phyloP scores from a whole-genome alignment of 441 rosid genomes.

The Erysimum cheiri region DNA sequence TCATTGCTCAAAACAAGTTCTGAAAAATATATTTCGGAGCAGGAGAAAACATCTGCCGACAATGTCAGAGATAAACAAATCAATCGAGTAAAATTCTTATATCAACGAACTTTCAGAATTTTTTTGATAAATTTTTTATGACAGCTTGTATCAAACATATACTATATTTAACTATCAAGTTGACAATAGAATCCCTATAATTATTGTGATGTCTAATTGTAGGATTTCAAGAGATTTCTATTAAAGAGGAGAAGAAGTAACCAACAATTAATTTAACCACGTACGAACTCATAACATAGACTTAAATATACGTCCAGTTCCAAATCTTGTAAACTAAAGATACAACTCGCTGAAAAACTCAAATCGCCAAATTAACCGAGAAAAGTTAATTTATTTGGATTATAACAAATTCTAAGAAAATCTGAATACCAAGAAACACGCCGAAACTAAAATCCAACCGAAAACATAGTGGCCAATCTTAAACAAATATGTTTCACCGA shows the following conservation, averaged over 20 bases:
- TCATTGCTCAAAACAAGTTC: conserved; percentile 6
- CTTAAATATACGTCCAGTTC: not conserved
- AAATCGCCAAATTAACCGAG: not conserved
- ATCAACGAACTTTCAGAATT: not conserved
- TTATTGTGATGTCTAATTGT: not conserved
- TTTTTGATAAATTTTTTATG: not conserved
- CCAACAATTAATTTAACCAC: not conserved
- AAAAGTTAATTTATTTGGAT: not conserved
- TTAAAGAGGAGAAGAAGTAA: not conserved
- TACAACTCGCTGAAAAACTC: not conserved
- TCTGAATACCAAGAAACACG: not conserved
- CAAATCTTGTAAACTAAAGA: not conserved
- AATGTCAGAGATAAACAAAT: not conserved
- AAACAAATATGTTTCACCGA: conserved; percentile 30
- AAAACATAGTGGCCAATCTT: conserved; percentile 7
- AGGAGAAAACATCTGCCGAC: conserved; percentile 11
- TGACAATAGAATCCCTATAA: conserved; percentile 20
- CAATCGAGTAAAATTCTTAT: not conserved
- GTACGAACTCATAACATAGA: not conserved
- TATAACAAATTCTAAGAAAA: not conserved
- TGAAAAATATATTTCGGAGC: not conserved
- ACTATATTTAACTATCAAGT: conserved; percentile 3
- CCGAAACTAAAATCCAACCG: not conserved
- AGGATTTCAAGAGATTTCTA: not conserved
- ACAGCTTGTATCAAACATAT: conserved; percentile 15